These are phyloP conservation scores for Malassezia restricta DNA, from an alignment of 1,284 basidiomycete genomes.

Conservation along the genomic window DNA sequence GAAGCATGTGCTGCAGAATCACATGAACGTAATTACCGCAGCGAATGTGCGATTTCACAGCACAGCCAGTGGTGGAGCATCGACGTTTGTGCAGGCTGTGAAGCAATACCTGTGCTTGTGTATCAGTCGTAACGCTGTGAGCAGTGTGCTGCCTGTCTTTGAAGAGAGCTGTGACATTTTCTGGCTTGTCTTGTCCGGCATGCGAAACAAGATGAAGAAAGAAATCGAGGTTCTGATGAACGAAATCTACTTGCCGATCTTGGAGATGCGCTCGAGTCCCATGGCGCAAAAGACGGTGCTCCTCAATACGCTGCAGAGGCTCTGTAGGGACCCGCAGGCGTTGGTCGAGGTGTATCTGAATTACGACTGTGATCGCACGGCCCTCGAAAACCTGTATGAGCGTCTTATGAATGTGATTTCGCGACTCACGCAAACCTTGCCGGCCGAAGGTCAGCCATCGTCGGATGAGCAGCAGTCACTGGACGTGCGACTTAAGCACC, in stretches of 20 bases:
- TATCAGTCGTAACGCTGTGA: conserved; percentile 87
- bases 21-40: conserved; percentile 42
- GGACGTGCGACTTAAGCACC: conserved; percentile 40
- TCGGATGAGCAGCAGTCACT: conserved; percentile 16
- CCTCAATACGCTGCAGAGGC: conserved; percentile 29
- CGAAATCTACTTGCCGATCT: conserved; percentile 95
- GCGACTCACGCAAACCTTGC: conserved; percentile 33
- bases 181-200: conserved; percentile 82
- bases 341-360: conserved; percentile 45
- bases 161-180: conserved; percentile 97
- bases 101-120: conserved; percentile 61
- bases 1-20: conserved; percentile 35
- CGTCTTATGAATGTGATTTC: conserved; percentile 42
- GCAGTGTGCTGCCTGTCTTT: conserved; percentile 89
- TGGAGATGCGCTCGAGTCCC: conserved; percentile 95
- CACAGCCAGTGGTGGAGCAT: conserved; percentile 41
- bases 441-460: neutral
- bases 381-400: conserved; percentile 46
- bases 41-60: conserved; percentile 37
- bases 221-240: conserved; percentile 96
- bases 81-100: conserved; percentile 44
- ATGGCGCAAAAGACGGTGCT: conserved; percentile 55
- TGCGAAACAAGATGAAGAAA: conserved; percentile 98
- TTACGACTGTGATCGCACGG: conserved; percentile 45
- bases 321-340: conserved; percentile 43